Base-by-base conservation (phyloP, 768 basidiomycete species). In the Rhodotorula graminis region DNA sequence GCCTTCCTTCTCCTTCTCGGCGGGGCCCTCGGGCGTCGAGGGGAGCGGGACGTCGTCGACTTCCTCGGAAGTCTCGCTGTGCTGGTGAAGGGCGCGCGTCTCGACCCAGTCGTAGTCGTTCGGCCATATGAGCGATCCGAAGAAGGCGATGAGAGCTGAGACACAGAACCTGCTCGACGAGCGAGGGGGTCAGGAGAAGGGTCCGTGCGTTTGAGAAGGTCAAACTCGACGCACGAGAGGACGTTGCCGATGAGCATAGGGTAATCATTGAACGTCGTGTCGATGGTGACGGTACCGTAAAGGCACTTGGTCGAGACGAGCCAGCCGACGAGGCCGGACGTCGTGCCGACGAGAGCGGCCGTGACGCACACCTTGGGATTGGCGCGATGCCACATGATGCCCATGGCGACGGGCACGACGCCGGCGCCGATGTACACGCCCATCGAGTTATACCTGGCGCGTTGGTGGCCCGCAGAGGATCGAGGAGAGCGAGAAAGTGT, bases 331-430 rank as follows among this genome's bases (percentile, higher is more conserved):
- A 95, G 9, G 53, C n/a, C 53, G 27, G 85, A 83, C 33, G 81
- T 81, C 78, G 93, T 88, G 0, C 93, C 93, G 50, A 81, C 78
- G 49, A 92, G 72, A 0, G 91, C 82, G 3, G 90, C 94, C n/a
- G 80, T 82, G 65, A 93, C 85, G 79, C 91, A 92, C 15, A 91
- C 94, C 82, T n/a, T n/a, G n/a, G n/a, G n/a, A n/a, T n/a, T n/a
- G n/a, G n/a, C n/a, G n/a, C n/a, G n/a, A n/a, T n/a, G 85, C 91
- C 92, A 93, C 5, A 90, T 91, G 67, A 94, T 87, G 74, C 87
- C 89, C 25, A 91, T 82, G 0, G 93, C 93, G 74, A 69, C 62
- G 2, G 72, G 65, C 2, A 89, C 89, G 62, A 95, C 93, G 12
- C 58, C 92, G 4, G 88, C 89, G 3, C 93, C 91, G 21, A 92